Conservation (phyloP, 768 basidiomycete genomes). For the Tylopilus rubrobrunneus region DNA sequence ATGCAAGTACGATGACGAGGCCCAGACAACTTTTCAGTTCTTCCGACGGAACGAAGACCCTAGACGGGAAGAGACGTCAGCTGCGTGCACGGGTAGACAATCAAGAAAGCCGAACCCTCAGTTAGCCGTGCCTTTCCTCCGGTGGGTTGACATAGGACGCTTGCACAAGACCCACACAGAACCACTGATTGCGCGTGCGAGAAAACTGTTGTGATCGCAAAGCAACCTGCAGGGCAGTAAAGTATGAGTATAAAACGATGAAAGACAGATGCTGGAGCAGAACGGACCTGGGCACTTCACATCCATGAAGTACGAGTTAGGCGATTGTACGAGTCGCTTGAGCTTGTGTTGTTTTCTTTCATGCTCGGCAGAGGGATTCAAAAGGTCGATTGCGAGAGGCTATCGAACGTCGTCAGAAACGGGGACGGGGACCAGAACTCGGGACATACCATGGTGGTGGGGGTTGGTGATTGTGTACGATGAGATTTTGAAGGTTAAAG, state of each 20-base stretch:
- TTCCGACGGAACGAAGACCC: conserved; percentile 98
- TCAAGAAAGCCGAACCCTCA: conserved; percentile 66
- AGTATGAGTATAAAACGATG: not conserved
- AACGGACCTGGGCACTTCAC: conserved; percentile 93
- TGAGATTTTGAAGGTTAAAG: conserved; percentile 21
- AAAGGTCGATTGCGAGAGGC: conserved; percentile 97
- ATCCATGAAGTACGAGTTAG: conserved; percentile 99
- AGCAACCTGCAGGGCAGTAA: conserved; percentile 64
- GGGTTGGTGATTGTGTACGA: conserved; percentile 22
- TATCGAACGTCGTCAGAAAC: conserved; percentile 30
- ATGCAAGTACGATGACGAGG: not conserved
- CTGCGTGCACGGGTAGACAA: not conserved
- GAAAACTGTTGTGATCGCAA: conserved; percentile 95
- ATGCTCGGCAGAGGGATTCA: conserved; percentile 87
- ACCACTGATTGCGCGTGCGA: conserved; percentile 99
- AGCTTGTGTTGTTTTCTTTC: conserved; percentile 96
- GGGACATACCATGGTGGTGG: conserved; percentile 19
- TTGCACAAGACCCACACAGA: conserved; percentile 87
- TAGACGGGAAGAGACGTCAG: conserved; percentile 31
- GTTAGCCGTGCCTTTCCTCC: conserved; percentile 98
- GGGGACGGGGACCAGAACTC: not conserved
- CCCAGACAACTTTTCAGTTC: conserved; percentile 46
- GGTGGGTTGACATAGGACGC: conserved; percentile 95
- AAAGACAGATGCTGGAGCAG: too few relatives aligned
- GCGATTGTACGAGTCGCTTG: conserved; percentile 97